Evolutionary conservation across 2,329 filamentous ascomycete genomes (phyloP), one percentile per base, ranked within the genome.

Genomic region (Aspergillus brasiliensis): DNA sequence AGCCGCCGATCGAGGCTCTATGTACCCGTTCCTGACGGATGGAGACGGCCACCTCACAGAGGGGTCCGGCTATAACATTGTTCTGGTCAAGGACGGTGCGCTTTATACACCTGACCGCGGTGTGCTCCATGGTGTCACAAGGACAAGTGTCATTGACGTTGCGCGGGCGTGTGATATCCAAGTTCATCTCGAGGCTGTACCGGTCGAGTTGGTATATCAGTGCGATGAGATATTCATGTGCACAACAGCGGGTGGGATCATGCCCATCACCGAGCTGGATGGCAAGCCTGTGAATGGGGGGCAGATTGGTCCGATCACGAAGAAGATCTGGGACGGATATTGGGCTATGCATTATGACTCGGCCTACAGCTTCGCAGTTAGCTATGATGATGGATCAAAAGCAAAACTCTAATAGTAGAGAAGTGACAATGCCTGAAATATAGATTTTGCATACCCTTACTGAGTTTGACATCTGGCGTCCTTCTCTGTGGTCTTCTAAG

Each of bases 171-270:
- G 2, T 17, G 38, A 25, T 1, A 15, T 55, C 7, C 1, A 31
- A 17, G 27, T 46, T 13, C 6, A 28, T 8, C 28, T 55, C 13
- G 38, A 55, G n/a, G 23, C 21, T 62, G 77, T 82, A 4, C 80
- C 80, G 0, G 69, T 81, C 0, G 72, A 79, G 11, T 11, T 73
- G 40, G 73, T 69, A 0, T 83, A 82, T 49, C 57, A 75, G 7
- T 69, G 71, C 0, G 81, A 84, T 58, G 82, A 84, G 68, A 74
- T 83, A 4, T 77, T 84, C 27, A 83, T 83, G 80, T 82, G 76
- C 59, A 84, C 82, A 0, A 84, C 82, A 17, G 82, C 82, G 0
- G 82, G 82, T 1, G 82, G 82, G 0, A 77, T 84, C 15, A 83
- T 84, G 81, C 81, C 81, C 0, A 82, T 84, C 23, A 82, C 79